Base-by-base conservation (phyloP, 345 rosid genomes). In the Arabidopsis suecica region DNA sequence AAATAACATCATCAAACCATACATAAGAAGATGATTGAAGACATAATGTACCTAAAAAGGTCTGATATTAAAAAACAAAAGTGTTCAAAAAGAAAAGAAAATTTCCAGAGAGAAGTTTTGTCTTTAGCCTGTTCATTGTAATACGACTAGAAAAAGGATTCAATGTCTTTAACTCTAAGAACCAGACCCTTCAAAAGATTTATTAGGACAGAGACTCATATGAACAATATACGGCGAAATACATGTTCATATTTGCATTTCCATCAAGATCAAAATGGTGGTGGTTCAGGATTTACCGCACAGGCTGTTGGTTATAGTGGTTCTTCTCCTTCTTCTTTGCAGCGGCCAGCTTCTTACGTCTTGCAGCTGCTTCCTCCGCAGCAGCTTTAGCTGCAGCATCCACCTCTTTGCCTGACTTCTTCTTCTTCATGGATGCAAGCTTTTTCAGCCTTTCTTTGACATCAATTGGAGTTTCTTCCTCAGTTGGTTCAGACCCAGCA, bases 301-400 rank as follows among this genome's bases (percentile, higher is more conserved):
- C 87, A 0, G 97, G 88, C 81, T 89, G 97, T 80, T 88, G 93
- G 78, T 88, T 90, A 79, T 88, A 88, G 78, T 89, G 90, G 61
- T 79, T 87, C 89, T 89, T 91, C 86, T 89, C 98, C 77, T 88
- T 90, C 76, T 93, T 93, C 93, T 93, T 89, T 16, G 96, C 89
- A 30, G 93, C 91, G 2, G 88, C 89, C 65, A 90, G 86, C 86
- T 68, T 89, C 16, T 90, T 94, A 62, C 74, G 84, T 77, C 88
- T 85, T 5, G 86, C 88, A 79, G 97, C 91, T 45, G 91, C 96
- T 82, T 93, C 97, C 51, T 65, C 71, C 5, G 97, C 93, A 34
- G 87, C 97, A 34, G 87, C 88, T 65, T 82, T 81, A 1, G 98
- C 89, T 28, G 88, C 91, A 33, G 85, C 82, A 76, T 86, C 97